Evolutionary conservation across 169 alveolate genomes (phyloP).

Genomic region (Amoebophrya sp.): DNA sequence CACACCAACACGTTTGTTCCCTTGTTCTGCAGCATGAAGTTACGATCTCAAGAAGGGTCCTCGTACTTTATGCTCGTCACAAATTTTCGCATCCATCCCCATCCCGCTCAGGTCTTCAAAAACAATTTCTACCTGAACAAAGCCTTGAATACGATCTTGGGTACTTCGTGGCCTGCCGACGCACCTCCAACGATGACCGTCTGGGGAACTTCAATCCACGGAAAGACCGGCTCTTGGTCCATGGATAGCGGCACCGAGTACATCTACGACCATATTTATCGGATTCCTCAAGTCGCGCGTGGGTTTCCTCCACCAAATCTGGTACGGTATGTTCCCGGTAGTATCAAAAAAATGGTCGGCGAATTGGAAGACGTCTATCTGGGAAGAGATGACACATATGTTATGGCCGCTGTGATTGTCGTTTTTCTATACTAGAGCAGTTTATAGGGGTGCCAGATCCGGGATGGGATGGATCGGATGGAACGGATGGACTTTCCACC

Average conservation of each 20-base stretch:
- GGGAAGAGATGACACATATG: background rate
- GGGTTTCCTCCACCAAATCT: background rate
- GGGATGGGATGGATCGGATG: too few species aligned
- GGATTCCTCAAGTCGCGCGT: background rate
- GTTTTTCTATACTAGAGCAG: too few species aligned
- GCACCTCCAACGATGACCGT: background rate
- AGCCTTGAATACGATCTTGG: background rate
- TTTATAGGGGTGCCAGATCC: too few species aligned
- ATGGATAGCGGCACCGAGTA: background rate
- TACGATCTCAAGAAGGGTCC: too few species aligned
- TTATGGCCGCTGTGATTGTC: too few species aligned
- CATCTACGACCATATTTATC: background rate
- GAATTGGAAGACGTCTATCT: background rate
- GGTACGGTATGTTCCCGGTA: background rate
- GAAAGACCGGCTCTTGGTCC: background rate
- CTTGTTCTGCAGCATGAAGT: too few species aligned
- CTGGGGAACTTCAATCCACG: background rate
- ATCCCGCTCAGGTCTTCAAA: too few species aligned
- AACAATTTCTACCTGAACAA: background rate
- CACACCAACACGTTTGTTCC: too few species aligned
- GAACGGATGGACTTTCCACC: too few species aligned
- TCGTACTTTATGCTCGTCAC: too few species aligned
- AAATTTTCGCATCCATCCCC: too few species aligned
- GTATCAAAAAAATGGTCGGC: background rate
- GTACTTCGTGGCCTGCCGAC: background rate